Evolutionary conservation across 1,284 basidiomycete genomes (phyloP).

Genomic region (Pseudozyma pruni): DNA sequence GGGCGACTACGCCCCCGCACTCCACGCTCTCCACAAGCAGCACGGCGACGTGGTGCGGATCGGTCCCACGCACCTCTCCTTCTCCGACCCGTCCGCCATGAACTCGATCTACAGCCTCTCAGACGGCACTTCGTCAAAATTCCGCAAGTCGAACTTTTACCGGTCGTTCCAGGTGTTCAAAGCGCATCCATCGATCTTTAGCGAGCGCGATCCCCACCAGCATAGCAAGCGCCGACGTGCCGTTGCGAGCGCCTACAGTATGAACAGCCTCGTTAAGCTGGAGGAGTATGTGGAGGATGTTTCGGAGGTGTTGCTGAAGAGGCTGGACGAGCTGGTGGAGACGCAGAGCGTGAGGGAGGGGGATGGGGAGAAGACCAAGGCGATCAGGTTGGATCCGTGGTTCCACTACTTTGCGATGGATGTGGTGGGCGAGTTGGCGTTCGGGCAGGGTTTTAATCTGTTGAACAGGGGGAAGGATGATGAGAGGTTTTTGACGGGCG

Average conservation of each 20-base stretch:
- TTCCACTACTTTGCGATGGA: constrained; percentile 61
- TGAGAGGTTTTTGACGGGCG: constrained; percentile 47
- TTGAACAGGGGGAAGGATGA: constrained; percentile 41
- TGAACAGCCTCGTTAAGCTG: constrained; percentile 54
- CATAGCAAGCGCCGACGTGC: constrained; percentile 50
- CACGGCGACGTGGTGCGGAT: constrained; percentile 57
- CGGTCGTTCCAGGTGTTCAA: constrained; percentile 49
- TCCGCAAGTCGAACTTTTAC: constrained; percentile 51
- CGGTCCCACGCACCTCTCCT: constrained; percentile 53
- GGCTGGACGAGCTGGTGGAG: constrained; percentile 41
- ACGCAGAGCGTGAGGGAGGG: constrained; percentile 15
- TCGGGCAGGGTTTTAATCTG: constrained; percentile 46
- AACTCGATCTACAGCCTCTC: constrained; percentile 55
- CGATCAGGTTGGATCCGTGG: constrained; percentile 49
- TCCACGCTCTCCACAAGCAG: constrained; percentile 36
- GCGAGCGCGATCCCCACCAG: constrained; percentile 53
- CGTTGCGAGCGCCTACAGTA: constrained; percentile 56
- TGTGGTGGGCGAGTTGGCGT: constrained; percentile 56
- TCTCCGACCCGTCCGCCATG: constrained; percentile 46
- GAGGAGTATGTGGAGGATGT: constrained; percentile 56
- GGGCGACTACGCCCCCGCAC: constrained; percentile 44
- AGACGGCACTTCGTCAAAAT: constrained; percentile 46
- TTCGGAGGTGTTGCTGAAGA: constrained; percentile 41
- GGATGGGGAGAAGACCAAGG: constrained; percentile 9
- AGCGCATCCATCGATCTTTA: constrained; percentile 53